Conservation (phyloP, 106 monocot genomes). For the Allium cepa region DNA sequence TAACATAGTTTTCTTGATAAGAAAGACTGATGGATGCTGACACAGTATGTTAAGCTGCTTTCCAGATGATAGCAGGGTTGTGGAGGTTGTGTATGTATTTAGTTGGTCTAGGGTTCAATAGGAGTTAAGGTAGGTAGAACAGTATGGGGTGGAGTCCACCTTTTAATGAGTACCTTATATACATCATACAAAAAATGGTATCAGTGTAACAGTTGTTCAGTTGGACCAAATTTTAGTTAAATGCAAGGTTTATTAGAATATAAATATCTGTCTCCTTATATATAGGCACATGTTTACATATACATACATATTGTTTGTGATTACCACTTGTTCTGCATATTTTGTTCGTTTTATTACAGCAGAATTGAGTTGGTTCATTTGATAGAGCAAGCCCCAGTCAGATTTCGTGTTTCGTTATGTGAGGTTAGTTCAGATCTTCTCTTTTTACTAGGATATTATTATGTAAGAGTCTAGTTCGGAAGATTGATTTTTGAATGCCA, state of each 20-base stretch:
- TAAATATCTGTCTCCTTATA: no score
- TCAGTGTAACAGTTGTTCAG: slow-evolving; percentile 17
- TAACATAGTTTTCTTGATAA: slow-evolving; percentile 4
- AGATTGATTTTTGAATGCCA: no score
- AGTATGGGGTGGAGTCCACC: not conserved
- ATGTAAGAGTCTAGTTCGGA: no score
- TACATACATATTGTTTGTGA: no score
- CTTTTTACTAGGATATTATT: no score
- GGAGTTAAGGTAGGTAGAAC: not conserved
- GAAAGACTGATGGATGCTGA: slow-evolving; percentile 7
- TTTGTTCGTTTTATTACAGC: no score
- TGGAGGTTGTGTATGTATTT: slow-evolving; percentile 1
- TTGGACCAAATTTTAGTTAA: slow-evolving; percentile 11
- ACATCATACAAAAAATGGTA: slow-evolving; percentile 18
- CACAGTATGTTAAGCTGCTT: slow-evolving; percentile 4
- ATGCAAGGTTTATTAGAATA: slow-evolving; percentile 12
- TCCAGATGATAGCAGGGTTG: slow-evolving; percentile 1
- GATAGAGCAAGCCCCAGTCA: no score
- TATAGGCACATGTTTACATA: no score
- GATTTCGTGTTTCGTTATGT: no score
- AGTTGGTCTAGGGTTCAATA: not conserved
- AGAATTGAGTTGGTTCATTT: no score
- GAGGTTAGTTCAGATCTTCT: no score
- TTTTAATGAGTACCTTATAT: slow-evolving; percentile 10
- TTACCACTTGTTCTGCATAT: no score